Conservation (phyloP, 1,139 yeast genomes). For the Groenewaldozyma sp. region DNA sequence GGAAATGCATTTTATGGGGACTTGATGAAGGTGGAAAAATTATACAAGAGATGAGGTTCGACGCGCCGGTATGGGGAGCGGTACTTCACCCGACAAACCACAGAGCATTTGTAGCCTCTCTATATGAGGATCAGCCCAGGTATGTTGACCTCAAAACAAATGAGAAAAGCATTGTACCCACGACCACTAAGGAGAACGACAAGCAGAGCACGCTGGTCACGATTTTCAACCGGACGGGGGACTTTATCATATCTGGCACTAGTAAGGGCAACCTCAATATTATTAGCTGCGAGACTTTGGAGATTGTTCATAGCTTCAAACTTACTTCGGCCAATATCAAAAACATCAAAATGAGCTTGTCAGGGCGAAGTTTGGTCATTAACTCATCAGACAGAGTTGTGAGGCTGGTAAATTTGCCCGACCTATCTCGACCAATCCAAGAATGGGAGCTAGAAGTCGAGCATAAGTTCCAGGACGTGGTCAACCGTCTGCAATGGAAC, state of each 20-base stretch:
- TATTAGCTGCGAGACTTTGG: slow-evolving; percentile 17
- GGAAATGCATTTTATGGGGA: slow-evolving; percentile 82
- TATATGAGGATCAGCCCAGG: slow-evolving; percentile 29
- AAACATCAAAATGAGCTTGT: slow-evolving; percentile 53
- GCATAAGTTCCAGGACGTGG: slow-evolving; percentile 85
- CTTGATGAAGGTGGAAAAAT: slow-evolving; percentile 38
- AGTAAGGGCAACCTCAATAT: slow-evolving; percentile 70
- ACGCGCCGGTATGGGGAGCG: slow-evolving; percentile 68
- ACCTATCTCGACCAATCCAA: slow-evolving; percentile 25
- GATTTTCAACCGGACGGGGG: slow-evolving; percentile 38
- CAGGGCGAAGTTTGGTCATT: slow-evolving; percentile 62
- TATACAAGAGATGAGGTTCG: slow-evolving; percentile 41
- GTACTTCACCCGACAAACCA: slow-evolving; percentile 45
- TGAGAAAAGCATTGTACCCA: slow-evolving; percentile 8
- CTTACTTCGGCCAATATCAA: slow-evolving; percentile 66
- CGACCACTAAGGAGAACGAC: slow-evolving; percentile 16
- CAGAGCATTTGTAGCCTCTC: slow-evolving; percentile 40
- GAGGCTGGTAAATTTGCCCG: slow-evolving; percentile 56
- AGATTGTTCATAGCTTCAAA: slow-evolving; percentile 42
- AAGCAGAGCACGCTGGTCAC: slow-evolving; percentile 30
- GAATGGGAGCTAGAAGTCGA: slow-evolving; percentile 58
- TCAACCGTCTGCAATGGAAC: slow-evolving; percentile 85
- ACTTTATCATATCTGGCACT: slow-evolving; percentile 61
- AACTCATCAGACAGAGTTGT: slow-evolving; percentile 80
- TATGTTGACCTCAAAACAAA: slow-evolving; percentile 18